These are phyloP conservation scores for Coemansia biformis DNA, from an alignment of 192 early-diverging fungal species.

Conservation along the genomic window DNA sequence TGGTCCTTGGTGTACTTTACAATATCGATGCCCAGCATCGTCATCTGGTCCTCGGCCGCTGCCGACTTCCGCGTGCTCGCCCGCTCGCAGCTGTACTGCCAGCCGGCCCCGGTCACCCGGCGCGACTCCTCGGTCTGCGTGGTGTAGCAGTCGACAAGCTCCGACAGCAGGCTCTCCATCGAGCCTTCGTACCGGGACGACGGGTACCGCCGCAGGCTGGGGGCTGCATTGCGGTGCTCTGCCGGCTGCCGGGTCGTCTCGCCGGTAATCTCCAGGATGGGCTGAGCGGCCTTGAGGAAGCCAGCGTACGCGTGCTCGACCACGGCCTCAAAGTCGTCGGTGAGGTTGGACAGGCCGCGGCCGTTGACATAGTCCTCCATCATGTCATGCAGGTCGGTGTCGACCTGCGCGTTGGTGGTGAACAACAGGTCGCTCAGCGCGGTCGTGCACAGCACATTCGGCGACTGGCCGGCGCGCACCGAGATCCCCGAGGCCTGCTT, in stretches of 20 bases:
- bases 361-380: constrained; percentile 23
- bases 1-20: constrained; percentile 50
- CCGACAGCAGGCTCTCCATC: constrained; percentile 21
- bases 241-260: neutral
- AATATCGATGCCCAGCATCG: constrained; percentile 13
- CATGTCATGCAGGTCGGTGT: constrained; percentile 19
- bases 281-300: constrained; percentile 20
- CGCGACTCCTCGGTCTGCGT: constrained; percentile 2
- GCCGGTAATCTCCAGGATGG: constrained; percentile 15
- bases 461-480: constrained; percentile 7
- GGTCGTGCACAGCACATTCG: constrained; percentile 11
- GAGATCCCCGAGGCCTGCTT: constrained; percentile 8
- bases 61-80: constrained; percentile 3
- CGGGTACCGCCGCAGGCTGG: neutral
- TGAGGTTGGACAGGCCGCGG: constrained; percentile 5
- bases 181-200: constrained; percentile 8
- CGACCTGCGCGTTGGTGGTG: constrained; percentile 32
- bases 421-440: constrained; percentile 44
- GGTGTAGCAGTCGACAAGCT: constrained; percentile 26
- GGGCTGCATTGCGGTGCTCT: neutral
- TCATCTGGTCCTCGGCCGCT: constrained; percentile 8
- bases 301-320: constrained; percentile 25
- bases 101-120: neutral
- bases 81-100: neutral
- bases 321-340: constrained; percentile 17